Base-by-base conservation (phyloP, 2,329 filamentous ascomycete genomes). In the Fusarium sp. region DNA sequence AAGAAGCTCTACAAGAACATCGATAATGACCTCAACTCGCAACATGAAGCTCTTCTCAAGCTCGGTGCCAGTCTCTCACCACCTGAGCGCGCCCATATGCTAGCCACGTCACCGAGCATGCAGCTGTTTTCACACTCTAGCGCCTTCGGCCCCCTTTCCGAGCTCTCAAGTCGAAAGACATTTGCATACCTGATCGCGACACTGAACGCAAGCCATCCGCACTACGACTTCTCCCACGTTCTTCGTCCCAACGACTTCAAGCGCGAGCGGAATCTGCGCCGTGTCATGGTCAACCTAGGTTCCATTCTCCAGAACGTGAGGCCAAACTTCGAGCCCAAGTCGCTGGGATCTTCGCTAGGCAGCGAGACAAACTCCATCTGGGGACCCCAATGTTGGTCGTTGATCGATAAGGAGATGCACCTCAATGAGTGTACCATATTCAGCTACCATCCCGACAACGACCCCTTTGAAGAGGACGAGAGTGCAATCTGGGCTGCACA, bases 1-100 rank as follows among this genome's bases (percentile, higher is more conserved):
- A 97, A 97, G 85, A 98, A 98, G 75, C 83, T 99, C 8, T 97
- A 97, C 83, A 96, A 93, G 78, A 91, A 90, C 74, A 98, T 99
- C 73, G 93, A 97, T 75, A 88, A 91, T 73, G 93, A 91, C 28
- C 86, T 99, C 57, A 93, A 96, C 76, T 91, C 91, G 34, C 92
- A 97, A 76, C 93, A 98, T 83, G 91, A 93, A 69, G 91, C 93
- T 7, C 86, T 96, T 2, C 83, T 97, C 45, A 90, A 92, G 64
- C 86, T 97, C 26, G 93, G 94, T 28, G 91, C 92, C 15, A 93
- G 91, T 43, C 83, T 98, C 19, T 96, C 94, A 22, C 92, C 93
- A 26, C 92, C 93, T 2, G 88, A 93, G 67, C 88, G 88, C 55
- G 84, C 88, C 64, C 84, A 90, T 61, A 87, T 91, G 74, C 87